These are phyloP conservation scores for Leccinum subtestaceum DNA, from an alignment of 768 basidiomycete genomes.

Conservation along the genomic window DNA sequence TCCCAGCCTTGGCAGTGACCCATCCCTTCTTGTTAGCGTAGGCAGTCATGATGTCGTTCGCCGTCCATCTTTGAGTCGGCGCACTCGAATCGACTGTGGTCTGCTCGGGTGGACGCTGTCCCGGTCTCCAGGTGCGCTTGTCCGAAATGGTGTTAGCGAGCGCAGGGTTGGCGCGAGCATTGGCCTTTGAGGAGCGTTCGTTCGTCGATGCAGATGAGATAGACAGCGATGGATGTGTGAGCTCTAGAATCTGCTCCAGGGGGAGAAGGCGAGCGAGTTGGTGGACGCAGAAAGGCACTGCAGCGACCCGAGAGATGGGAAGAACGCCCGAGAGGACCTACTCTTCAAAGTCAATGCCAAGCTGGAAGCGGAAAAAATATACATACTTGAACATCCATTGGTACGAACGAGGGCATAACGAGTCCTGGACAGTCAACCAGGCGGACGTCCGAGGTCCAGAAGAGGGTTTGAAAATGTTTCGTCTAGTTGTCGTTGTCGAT, in stretches of 20 bases:
- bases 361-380: not conserved
- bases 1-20: constrained; percentile 87
- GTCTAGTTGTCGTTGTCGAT: constrained; percentile 47
- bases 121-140: constrained; percentile 79
- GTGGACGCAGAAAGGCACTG: constrained; percentile 80
- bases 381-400: constrained; percentile 77
- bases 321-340: constrained; percentile 53
- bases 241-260: constrained; percentile 65
- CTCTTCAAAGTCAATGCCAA: not conserved
- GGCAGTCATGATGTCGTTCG: constrained; percentile 78
- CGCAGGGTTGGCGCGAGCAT: not conserved
- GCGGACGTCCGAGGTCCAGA: constrained; percentile 81
- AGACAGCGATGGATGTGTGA: constrained; percentile 48
- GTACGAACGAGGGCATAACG: constrained; percentile 81
- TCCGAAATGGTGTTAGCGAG: constrained; percentile 36
- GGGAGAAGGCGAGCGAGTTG: constrained; percentile 67
- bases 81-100: constrained; percentile 11
- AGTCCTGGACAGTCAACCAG: constrained; percentile 95
- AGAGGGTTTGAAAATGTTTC: constrained; percentile 94
- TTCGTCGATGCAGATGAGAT: constrained; percentile 10
- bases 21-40: constrained; percentile 78
- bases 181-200: not conserved
- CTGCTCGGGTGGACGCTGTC: constrained; percentile 27
- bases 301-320: constrained; percentile 80
- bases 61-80: constrained; percentile 57